phyloP scores from a whole-genome alignment of 805 yeast genomes.

The Starmerella apicola region DNA sequence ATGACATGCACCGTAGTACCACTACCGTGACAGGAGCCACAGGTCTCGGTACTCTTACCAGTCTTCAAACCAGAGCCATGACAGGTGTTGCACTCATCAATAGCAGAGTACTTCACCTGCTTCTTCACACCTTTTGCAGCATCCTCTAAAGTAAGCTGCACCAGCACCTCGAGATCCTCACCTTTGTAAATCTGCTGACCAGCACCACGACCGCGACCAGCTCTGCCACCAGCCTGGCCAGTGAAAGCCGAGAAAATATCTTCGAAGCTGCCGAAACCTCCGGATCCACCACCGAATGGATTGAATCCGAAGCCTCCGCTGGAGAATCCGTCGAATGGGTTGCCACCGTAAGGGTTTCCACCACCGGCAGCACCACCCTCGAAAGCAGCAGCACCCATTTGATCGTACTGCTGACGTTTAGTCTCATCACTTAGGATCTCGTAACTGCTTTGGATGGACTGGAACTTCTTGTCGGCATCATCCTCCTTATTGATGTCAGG shows the following conservation, averaged over 20 bases:
- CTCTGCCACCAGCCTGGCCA: constrained; percentile 28
- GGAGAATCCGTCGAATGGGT: constrained; percentile 34
- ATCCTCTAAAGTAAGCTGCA: constrained; percentile 68
- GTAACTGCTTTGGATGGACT: constrained; percentile 86
- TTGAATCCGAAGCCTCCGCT: constrained; percentile 25
- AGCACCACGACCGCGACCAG: constrained; percentile 26
- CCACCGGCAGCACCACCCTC: constrained; percentile 40
- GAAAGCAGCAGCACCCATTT: constrained; percentile 79
- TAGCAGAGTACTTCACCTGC: constrained; percentile 55
- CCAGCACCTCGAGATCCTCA: constrained; percentile 70
- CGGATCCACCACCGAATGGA: constrained; percentile 30
- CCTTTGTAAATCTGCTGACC: constrained; percentile 72
- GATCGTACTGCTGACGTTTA: constrained; percentile 82
- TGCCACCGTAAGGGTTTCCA: constrained; percentile 37
- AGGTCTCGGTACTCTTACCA: constrained; percentile 63
- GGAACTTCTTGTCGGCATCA: constrained; percentile 80
- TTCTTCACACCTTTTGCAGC: constrained; percentile 69
- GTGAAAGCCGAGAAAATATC: constrained; percentile 51
- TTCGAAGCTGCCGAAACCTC: constrained; percentile 38
- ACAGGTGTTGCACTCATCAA: constrained; percentile 70
- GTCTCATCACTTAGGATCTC: constrained; percentile 77
- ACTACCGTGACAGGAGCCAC: constrained; percentile 82
- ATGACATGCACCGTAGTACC: constrained; percentile 78
- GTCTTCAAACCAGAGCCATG: constrained; percentile 72
- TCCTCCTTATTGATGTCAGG: constrained; percentile 93